Evolutionary conservation across 768 basidiomycete species (phyloP).

Genomic region (Collybia nuda): DNA sequence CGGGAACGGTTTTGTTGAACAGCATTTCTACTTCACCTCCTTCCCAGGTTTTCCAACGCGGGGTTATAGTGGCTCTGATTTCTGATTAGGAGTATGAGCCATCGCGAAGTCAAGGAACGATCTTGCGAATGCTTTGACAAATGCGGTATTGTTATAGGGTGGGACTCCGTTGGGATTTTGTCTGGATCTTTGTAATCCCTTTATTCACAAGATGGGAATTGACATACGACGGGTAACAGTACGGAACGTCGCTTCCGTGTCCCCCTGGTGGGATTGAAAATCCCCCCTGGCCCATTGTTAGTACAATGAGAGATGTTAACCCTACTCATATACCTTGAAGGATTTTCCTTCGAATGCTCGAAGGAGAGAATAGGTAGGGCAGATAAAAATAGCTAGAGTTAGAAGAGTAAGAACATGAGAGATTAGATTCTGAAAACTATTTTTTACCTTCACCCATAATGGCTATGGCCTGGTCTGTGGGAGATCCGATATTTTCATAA

Average conservation of each 20-base stretch:
- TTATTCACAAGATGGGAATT: not conserved
- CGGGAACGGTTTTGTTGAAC: slow-evolving; percentile 39
- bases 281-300: slow-evolving; percentile 29
- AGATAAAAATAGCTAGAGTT: slow-evolving; percentile 40
- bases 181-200: not conserved
- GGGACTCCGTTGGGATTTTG: slow-evolving; percentile 14
- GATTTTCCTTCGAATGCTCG: slow-evolving; percentile 24
- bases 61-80: slow-evolving; percentile 33
- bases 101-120: slow-evolving; percentile 37
- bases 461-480: slow-evolving; percentile 28
- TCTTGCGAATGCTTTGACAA: slow-evolving; percentile 34
- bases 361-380: slow-evolving; percentile 40
- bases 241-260: slow-evolving; percentile 36
- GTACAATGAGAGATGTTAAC: not conserved
- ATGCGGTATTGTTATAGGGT: slow-evolving; percentile 31
- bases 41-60: slow-evolving; percentile 33
- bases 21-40: slow-evolving; percentile 38
- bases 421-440: not conserved
- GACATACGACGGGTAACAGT: slow-evolving; percentile 40
- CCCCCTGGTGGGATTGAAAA: slow-evolving; percentile 41
- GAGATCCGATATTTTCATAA: slow-evolving; percentile 30
- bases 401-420: not conserved
- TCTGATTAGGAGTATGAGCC: slow-evolving; percentile 27
- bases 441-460: slow-evolving; percentile 40
- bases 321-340: slow-evolving; percentile 28